Evolutionary conservation across 225 moss, liverwort and hornwort species (phyloP).

Genomic region (Marchantia paleacea): DNA sequence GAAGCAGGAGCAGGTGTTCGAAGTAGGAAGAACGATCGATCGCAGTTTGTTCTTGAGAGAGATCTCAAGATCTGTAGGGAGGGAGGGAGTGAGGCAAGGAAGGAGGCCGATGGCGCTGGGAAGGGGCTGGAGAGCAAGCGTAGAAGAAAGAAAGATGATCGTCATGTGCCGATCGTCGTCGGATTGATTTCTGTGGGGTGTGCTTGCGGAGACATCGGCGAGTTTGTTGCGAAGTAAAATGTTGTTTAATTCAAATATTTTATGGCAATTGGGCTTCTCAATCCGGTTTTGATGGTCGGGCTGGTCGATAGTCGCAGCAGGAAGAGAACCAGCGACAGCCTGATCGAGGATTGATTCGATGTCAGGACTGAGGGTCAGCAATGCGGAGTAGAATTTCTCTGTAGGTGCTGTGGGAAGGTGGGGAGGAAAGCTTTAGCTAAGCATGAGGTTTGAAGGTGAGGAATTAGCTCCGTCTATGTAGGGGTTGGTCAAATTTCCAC

Average conservation of each 20-base stretch:
- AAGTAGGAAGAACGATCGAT: not conserved
- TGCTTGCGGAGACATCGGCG: not conserved
- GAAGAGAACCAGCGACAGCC: not conserved
- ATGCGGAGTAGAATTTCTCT: slow-evolving; percentile 18
- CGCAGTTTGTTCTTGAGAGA: not conserved
- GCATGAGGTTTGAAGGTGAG: not conserved
- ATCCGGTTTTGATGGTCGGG: slow-evolving; percentile 9
- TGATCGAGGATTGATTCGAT: slow-evolving; percentile 1
- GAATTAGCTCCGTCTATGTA: slow-evolving; percentile 5
- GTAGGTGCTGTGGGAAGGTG: not conserved
- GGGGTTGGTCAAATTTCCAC: slow-evolving; percentile 3
- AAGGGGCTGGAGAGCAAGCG: not conserved
- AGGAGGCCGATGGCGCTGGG: not conserved
- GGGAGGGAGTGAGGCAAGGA: not conserved
- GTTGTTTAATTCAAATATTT: not conserved
- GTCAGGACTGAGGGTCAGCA: not conserved
- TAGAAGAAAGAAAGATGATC: not conserved
- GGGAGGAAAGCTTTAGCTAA: not conserved
- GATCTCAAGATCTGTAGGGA: slow-evolving; percentile 5
- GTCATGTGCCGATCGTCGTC: not conserved
- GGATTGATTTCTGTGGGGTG: not conserved
- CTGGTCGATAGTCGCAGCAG: not conserved
- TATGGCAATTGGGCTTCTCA: not conserved
- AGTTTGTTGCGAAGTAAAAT: not conserved
- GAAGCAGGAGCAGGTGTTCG: not conserved